Conservation (phyloP, 352 stramenopile species). For the Pythium brachiatum region DNA sequence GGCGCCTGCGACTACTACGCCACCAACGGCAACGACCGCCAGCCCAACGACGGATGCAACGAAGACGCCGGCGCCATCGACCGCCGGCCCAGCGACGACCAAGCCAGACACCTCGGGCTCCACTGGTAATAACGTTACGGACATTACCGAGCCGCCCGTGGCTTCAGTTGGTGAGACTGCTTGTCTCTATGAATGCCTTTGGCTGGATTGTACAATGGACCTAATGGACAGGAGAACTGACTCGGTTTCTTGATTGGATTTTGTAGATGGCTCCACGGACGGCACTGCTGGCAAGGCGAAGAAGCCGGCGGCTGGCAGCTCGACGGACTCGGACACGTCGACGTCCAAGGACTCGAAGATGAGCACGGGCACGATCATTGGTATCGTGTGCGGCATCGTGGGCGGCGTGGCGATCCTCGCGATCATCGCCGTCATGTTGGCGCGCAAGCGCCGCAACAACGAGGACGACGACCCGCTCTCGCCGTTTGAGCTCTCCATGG, state of each 20-base stretch:
- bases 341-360: conserved; percentile 40
- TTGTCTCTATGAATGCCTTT: neutral
- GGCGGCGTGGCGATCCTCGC: conserved; percentile 54
- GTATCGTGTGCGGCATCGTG: conserved; percentile 68
- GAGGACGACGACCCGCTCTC: conserved; percentile 73
- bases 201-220: too few relatives aligned
- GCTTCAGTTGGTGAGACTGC: conserved; percentile 1
- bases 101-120: neutral
- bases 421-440: conserved; percentile 51
- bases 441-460: conserved; percentile 52
- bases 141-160: neutral
- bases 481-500: conserved; percentile 82
- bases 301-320: conserved; percentile 16
- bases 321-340: neutral
- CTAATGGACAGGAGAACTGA: neutral
- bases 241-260: neutral
- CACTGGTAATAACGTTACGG: neutral
- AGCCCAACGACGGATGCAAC: neutral
- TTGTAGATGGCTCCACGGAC: neutral
- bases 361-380: conserved; percentile 68
- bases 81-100: neutral
- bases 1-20: conserved; percentile 26
- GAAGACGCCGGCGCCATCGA: conserved; percentile 2
- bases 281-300: neutral
- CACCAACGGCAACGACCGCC: conserved; percentile 7